Percentiles rank a stretch among this genome's conserved stretches.
phyloP scores from a whole-genome alignment of 1,139 yeast species.

The Zhuliangozyma blackwelliae region DNA sequence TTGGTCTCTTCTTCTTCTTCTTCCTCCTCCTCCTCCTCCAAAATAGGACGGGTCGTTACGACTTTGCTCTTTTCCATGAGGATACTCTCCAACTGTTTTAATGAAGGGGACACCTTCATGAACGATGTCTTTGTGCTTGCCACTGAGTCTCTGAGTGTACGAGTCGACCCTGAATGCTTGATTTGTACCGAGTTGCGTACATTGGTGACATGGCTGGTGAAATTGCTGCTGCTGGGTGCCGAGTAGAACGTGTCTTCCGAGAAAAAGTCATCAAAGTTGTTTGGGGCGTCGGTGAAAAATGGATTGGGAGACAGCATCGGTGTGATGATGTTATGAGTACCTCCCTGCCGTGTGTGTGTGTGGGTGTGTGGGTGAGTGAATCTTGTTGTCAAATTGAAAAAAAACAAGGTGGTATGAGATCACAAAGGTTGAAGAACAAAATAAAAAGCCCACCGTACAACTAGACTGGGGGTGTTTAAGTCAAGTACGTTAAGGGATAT shows the following conservation, averaged over 20 bases:
- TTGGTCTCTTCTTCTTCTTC: constrained; percentile 6
- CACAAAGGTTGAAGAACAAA: too few species aligned
- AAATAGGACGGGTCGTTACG: constrained; percentile 8
- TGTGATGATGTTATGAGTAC: too few species aligned
- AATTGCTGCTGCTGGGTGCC: constrained; percentile 9
- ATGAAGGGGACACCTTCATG: constrained; percentile 51
- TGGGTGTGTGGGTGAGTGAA: too few species aligned
- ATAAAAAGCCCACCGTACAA: too few species aligned
- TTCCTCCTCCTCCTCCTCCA: constrained; percentile 24
- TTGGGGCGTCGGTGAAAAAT: too few species aligned
- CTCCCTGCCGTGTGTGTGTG: too few species aligned
- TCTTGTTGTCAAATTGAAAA: too few species aligned
- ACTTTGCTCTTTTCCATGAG: constrained; percentile 26
- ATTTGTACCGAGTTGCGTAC: constrained; percentile 47
- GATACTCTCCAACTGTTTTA: constrained; percentile 49
- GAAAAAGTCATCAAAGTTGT: constrained; percentile 13
- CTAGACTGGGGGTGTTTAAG: too few species aligned
- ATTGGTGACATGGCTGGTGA: constrained; percentile 38
- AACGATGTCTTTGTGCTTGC: constrained; percentile 29
- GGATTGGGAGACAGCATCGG: too few species aligned
- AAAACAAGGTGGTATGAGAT: too few species aligned
- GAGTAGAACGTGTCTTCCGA: constrained; percentile 17
- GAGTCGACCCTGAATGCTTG: constrained; percentile 38
- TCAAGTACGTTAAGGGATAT: too few species aligned
- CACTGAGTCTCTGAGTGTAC: constrained; percentile 19